A percentile compares a stretch with the other conserved stretches of the same genome.
Evolutionary conservation across 441 rosid genomes (phyloP).

Genomic region (Capsella rubella): DNA sequence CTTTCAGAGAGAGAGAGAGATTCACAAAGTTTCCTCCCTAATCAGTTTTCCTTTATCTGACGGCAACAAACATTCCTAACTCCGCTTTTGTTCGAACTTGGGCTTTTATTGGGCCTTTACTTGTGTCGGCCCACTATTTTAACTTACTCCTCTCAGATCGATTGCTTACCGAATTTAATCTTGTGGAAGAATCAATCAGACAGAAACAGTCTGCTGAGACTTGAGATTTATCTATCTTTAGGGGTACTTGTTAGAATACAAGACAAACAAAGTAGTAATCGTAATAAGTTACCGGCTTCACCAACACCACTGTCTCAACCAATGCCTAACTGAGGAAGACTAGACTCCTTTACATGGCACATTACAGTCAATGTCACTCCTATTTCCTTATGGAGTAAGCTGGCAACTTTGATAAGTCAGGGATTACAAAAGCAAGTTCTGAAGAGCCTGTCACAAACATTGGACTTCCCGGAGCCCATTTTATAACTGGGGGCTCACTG

Average conservation of each 20-base stretch:
- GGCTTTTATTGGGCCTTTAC: background rate
- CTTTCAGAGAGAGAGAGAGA: too few species aligned
- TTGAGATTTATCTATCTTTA: background rate
- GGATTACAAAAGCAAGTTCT: slow-evolving; percentile 86
- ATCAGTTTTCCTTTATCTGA: background rate
- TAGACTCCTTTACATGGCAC: background rate
- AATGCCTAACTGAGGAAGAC: background rate
- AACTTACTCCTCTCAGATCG: background rate
- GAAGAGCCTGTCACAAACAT: slow-evolving; percentile 93
- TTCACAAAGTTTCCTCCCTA: slow-evolving; percentile 8
- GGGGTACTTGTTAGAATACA: slow-evolving; percentile 6
- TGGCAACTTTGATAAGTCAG: slow-evolving; percentile 87
- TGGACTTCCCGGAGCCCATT: slow-evolving; percentile 96
- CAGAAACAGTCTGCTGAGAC: background rate
- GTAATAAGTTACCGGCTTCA: background rate
- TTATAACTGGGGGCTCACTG: slow-evolving; percentile 78
- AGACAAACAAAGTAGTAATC: background rate
- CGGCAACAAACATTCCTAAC: background rate
- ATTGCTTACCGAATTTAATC: background rate
- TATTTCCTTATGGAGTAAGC: slow-evolving; percentile 89
- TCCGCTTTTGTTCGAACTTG: background rate
- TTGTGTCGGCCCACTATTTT: slow-evolving; percentile 11
- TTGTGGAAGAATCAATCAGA: background rate
- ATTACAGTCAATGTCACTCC: slow-evolving; percentile 11
- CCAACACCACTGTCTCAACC: background rate